Base-by-base conservation (phyloP, 23 red algal genomes). In the Pyropia yezoensis region DNA sequence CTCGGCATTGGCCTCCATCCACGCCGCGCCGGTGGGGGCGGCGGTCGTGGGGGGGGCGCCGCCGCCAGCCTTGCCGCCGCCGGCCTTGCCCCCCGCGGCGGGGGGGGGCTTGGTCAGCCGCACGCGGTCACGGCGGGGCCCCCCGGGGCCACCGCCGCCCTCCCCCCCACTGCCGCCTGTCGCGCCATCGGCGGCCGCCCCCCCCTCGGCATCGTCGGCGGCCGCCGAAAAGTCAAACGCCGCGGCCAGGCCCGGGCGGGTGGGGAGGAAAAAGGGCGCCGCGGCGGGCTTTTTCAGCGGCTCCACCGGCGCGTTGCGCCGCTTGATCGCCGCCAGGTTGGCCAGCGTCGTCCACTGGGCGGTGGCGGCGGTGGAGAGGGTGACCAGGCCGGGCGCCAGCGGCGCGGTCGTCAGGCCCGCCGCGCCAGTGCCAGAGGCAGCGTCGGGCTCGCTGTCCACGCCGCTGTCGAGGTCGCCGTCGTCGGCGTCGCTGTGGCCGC, bases 191-290 rank as follows among this genome's bases (percentile, higher is more conserved):
- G 79, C 25, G 54, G 34, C 62, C 15, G 30, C 74, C 18, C 14
- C 34, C 14, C 14, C 51, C 26, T 11, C 23, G 7, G 47, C 69
- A 26, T 52, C 8, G 18, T 73, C 27, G 52, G 69, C 54, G 26
- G 25, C 47, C 7, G 9, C 64, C 49, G 39, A 33, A 33, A 88
- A 18, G 27, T 90, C 76, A 73, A 90, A 90, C 49, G 78, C 50
- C 18, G 79, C 30, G 7, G 72, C 32, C 30, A 82, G n/a, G 50
- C 64, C 77, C 50, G 74, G 73, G 29, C 65, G 56, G 17, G 86
- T 90, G 21, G 89, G 80, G 16, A 95, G 73, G 50, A 95, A 95
- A 55, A 95, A 95, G 15, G 90, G 90, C 12, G 80, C 90, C 20
- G 69, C 57, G 25, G 65, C 75, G 7, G 60, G 54, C 64, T 95